Base-by-base conservation (phyloP, 768 basidiomycete species). In the Podaxis rugospora region DNA sequence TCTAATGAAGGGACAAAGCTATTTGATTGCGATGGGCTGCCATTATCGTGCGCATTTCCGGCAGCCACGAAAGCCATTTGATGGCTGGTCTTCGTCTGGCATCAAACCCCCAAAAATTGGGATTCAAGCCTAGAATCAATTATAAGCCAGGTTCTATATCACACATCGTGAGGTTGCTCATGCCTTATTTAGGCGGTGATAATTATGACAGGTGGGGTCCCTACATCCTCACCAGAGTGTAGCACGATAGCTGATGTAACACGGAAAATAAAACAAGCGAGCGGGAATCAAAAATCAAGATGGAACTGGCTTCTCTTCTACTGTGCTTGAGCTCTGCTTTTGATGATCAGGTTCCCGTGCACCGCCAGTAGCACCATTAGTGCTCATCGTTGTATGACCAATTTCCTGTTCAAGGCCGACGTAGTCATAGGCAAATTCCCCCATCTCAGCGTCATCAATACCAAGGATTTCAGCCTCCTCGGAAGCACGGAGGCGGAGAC, bases 391-490 rank as follows among this genome's bases (percentile, higher is more conserved):
- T 5, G 62, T 62, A 21, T 79, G 80, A 4, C 78, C 79, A 39
- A 82, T 74, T 65, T 83, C 82, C 66, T 78, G 76, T 67, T 92
- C 90, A 53, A 92, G 70, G 10, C 87, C 89, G 35, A 93, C 91
- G 64, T 92, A 94, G 73, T 94, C 91, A 67, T 92, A 93, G 1
- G 90, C 88, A 63, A 86, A 93, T 75, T 95, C 93, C 64, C 93
- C 94, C 82, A 93, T 87, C 76, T 95, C 89, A 1, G 86, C 81
- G 67, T 93, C 90, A 74, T 98, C 95, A 66, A 96, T 86, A 60
- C 95, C 95, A 51, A 96, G 76, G 42, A 88, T 84, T 74, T 92
- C 90, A 11, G 76, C 78, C 63, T 87, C 85, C 64, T 87, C 86
- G 11, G 73, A 70, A 32, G 79, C 78, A 57, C 92, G 88, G 64